Percentiles rank a stretch among this genome's conserved stretches.
These are phyloP conservation scores for Glycine tomentella DNA, from an alignment of 306 rosid genomes.

Conservation along the genomic window DNA sequence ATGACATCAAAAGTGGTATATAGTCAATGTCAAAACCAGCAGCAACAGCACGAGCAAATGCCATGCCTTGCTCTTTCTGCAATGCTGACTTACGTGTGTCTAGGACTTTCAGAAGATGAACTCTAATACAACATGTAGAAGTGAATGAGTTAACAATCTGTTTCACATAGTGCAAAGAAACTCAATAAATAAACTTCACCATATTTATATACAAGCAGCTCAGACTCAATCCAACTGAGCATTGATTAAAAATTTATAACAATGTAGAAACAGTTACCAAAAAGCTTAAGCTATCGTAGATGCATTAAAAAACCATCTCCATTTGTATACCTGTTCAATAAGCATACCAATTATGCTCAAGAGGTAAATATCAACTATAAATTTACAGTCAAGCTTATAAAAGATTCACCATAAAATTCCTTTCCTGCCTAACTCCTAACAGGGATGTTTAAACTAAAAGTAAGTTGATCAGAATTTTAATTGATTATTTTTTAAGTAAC, in stretches of 20 bases:
- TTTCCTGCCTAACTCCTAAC: neutral
- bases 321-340: slow-evolving; percentile 9
- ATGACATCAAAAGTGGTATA: slow-evolving; percentile 77
- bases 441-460: slow-evolving; percentile 17
- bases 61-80: slow-evolving; percentile 99
- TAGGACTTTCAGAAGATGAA: slow-evolving; percentile 91
- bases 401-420: neutral
- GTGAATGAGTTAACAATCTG: slow-evolving; percentile 29
- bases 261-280: slow-evolving; percentile 17
- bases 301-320: slow-evolving; percentile 5
- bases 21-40: slow-evolving; percentile 92
- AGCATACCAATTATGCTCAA: neutral
- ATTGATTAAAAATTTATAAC: slow-evolving; percentile 3
- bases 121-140: slow-evolving; percentile 58
- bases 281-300: slow-evolving; percentile 26
- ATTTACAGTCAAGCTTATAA: neutral
- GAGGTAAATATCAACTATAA: slow-evolving; percentile 23
- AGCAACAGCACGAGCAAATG: slow-evolving; percentile 98
- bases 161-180: slow-evolving; percentile 37
- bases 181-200: slow-evolving; percentile 6
- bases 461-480: slow-evolving; percentile 14
- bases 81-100: slow-evolving; percentile 88
- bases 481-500: slow-evolving; percentile 14
- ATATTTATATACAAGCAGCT: neutral
- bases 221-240: slow-evolving; percentile 19